Base-by-base conservation (phyloP, 176 grass and related monocot species). In the Zea luxurians region DNA sequence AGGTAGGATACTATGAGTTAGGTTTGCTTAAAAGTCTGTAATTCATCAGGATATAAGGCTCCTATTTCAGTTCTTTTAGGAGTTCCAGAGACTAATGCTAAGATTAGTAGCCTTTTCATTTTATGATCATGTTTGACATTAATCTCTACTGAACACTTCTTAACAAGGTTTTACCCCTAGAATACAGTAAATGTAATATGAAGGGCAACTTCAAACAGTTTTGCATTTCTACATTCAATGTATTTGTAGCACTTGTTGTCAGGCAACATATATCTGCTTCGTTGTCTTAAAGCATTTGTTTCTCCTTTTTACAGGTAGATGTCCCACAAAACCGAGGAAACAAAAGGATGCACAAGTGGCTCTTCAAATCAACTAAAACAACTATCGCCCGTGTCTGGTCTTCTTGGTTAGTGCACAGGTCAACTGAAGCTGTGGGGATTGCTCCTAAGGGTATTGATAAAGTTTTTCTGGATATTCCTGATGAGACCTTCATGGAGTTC, bases 381-480 rank as follows among this genome's bases (percentile, higher is more conserved):
- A 88, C 81, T 62, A 92, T 98, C 5, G 43, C 88, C 52, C 80
- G 95, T 48, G 86, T 98, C 82, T 98, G 95, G 95, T 98, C 91
- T 59, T 94, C 95, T 50, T 98, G 89, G 91, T 88, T 94, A 71
- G 89, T 98, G 17, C 91, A 94, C 67, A 82, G 44, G 35, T 92
- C 87, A 74, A 36, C 21, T 62, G 85, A 90, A 74, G 76, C 83
- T 53, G 86, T 94, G 13, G 67, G 79, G n/a, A 79, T 89, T 47
- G 83, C 92, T 65, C 91, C 91, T 15, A 74, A 88, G 15, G 88
- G 82, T 61, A 49, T 98, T 37, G 87, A 92, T 64, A 92, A 94
- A 80, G 89, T 94, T 69, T 93, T 90, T 73, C 89, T 98, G 73
- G 95, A 98, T 80, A 27, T 94, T 61, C 78, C 89, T 65, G 91